Base-by-base conservation (phyloP, 371 early-diverging fungal species). In the Smittium culicis region DNA sequence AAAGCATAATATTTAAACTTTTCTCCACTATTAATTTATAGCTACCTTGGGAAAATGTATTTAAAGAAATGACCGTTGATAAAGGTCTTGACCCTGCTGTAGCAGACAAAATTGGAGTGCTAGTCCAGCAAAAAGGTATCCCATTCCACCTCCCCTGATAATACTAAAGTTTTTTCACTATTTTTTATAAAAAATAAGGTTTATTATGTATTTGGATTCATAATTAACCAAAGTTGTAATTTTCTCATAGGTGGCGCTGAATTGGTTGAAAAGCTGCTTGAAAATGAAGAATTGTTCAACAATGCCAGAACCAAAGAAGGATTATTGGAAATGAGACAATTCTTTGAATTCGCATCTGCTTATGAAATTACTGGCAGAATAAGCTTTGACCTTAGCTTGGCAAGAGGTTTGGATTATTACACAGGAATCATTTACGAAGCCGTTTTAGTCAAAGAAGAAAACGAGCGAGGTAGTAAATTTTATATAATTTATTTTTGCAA, bases 391-490 rank as follows among this genome's bases (percentile, higher is more conserved):
- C 80, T 99, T 62, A 89, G 89, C 69, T 83, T 99, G 69, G 99
- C 99, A 20, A 84, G 99, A 68, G 99, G 99, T 25, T 78, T 99
- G 60, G 99, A 98, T 75, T 99, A 99, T 77, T 99, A 99, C 81
- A 99, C 99, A 28, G 99, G 99, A 34, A 86, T 99, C 66, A 97
- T 99, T 71, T 93, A 98, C 75, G 99, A 99, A 79, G 99, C 96
- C 17, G 90, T 94, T 25, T 83, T 93, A 35, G 83, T 72, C 45
- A 74, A 77, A 30, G 78, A 78, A 62, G 69, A 66, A 33, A 67
- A 67, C 35, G 66, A 31, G 56, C 32, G 32, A 54, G 45, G 24
- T 34, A 24, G 5, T 14, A 54, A 63, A 61, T n/a, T n/a, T n/a
- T n/a, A n/a, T n/a, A n/a, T n/a, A n/a, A n/a, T n/a, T n/a, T n/a